phyloP scores from a whole-genome alignment of 805 yeast genomes.

The Wickerhamomyces rabaulensis region DNA sequence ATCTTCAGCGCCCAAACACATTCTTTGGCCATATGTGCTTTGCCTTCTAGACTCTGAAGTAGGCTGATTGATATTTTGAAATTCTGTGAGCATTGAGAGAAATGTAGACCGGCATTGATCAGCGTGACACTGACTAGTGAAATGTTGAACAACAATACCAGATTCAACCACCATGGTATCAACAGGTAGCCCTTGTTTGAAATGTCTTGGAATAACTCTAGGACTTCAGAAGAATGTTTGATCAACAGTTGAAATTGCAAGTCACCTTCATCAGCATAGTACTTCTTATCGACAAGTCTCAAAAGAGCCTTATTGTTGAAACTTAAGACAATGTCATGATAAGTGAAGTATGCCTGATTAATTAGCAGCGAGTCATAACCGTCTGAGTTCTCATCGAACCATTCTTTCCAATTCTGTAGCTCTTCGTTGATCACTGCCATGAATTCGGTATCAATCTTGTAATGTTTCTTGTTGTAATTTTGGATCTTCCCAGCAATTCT shows the following conservation, averaged over 20 bases:
- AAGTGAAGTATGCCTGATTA: slow-evolving; percentile 17
- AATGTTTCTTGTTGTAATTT: slow-evolving; percentile 12
- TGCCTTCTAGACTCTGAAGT: slow-evolving; percentile 21
- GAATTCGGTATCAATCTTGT: slow-evolving; percentile 18
- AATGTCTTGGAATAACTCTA: slow-evolving; percentile 28
- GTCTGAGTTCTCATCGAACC: slow-evolving; percentile 11
- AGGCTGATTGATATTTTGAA: slow-evolving; percentile 16
- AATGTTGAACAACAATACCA: slow-evolving; percentile 39
- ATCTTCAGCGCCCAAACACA: slow-evolving; percentile 59
- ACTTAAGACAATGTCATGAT: slow-evolving; percentile 15
- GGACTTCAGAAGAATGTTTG: slow-evolving; percentile 27
- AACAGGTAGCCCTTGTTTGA: slow-evolving; percentile 25
- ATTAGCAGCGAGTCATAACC: slow-evolving; percentile 14
- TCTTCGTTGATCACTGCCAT: slow-evolving; percentile 9
- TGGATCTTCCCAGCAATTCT: slow-evolving; percentile 33
- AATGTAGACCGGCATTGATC: slow-evolving; percentile 36
- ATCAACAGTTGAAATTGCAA: slow-evolving; percentile 22
- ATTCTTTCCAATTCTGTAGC: slow-evolving; percentile 16
- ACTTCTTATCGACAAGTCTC: slow-evolving; percentile 13
- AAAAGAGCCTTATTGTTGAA: slow-evolving; percentile 16
- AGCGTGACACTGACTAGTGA: slow-evolving; percentile 38
- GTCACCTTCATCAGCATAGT: slow-evolving; percentile 18
- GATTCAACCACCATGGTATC: slow-evolving; percentile 49
- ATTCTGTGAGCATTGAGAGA: slow-evolving; percentile 4
- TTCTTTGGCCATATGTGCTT: slow-evolving; percentile 47